phyloP scores from a whole-genome alignment of 2,329 filamentous ascomycete species.

The Fusarium xylarioides region DNA sequence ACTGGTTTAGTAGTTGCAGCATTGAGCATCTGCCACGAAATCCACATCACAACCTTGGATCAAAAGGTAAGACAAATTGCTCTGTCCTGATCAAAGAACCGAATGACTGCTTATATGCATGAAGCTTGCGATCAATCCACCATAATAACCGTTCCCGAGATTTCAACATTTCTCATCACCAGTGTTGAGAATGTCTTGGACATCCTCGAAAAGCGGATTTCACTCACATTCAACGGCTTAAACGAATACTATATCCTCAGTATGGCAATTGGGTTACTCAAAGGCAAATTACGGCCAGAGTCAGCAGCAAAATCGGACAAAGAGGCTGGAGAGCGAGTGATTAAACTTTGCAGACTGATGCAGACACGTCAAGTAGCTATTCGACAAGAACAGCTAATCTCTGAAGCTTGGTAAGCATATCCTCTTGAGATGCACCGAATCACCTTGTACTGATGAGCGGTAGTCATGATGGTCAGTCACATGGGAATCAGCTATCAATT shows the following conservation, averaged over 20 bases:
- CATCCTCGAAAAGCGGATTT: background rate
- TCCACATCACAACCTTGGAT: background rate
- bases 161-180: background rate
- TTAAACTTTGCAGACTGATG: background rate
- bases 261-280: background rate
- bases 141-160: background rate
- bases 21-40: background rate
- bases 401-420: background rate
- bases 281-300: background rate
- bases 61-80: background rate
- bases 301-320: background rate
- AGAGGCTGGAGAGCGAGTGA: background rate
- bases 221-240: background rate
- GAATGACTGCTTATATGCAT: background rate
- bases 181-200: background rate
- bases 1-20: background rate
- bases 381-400: fast-evolving
- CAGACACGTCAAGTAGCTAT: background rate
- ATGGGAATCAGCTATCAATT: background rate
- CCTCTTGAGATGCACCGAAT: fast-evolving
- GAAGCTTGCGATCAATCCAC: background rate
- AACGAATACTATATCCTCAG: background rate
- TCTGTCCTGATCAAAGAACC: too few species aligned
- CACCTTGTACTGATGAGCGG: background rate
- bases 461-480: background rate